Conservation (phyloP, 169 alveolate species). For the Plasmodium cynomolgi region DNA sequence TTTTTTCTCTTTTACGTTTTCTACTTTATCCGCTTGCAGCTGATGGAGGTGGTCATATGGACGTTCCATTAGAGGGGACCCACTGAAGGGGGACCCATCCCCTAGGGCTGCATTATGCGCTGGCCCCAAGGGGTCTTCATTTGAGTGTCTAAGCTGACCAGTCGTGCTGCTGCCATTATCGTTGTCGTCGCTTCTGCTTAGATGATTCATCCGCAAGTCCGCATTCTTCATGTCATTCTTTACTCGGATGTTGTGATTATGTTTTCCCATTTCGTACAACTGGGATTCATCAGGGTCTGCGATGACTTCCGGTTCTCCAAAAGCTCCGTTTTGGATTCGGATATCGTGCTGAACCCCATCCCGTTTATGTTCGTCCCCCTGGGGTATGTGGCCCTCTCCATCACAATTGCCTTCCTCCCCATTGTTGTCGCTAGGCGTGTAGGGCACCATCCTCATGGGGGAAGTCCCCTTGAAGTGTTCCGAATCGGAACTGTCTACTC, state of each 20-base stretch:
- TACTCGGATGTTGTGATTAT: background rate
- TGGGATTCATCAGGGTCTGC: background rate
- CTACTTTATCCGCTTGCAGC: background rate
- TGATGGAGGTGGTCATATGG: background rate
- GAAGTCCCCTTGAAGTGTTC: background rate
- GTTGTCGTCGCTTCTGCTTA: background rate
- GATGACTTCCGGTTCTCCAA: background rate
- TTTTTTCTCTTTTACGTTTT: background rate
- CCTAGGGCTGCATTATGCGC: background rate
- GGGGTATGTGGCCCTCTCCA: background rate
- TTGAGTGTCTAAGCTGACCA: background rate
- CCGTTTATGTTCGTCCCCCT: background rate
- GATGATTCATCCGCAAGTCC: background rate
- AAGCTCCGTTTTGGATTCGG: background rate
- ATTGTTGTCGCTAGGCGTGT: background rate
- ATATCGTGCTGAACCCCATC: background rate
- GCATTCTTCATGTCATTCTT: background rate
- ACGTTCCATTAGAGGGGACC: background rate
- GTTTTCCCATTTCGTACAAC: background rate
- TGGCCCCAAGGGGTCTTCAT: background rate
- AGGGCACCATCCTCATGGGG: slow-evolving; percentile 4
- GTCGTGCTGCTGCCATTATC: background rate
- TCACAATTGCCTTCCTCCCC: background rate
- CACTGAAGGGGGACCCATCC: background rate
- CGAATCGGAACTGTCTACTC: background rate